Evolutionary conservation across 2,329 filamentous ascomycete genomes (phyloP), one percentile per base, ranked within the genome.

Genomic region (Aspergillus sp.): DNA sequence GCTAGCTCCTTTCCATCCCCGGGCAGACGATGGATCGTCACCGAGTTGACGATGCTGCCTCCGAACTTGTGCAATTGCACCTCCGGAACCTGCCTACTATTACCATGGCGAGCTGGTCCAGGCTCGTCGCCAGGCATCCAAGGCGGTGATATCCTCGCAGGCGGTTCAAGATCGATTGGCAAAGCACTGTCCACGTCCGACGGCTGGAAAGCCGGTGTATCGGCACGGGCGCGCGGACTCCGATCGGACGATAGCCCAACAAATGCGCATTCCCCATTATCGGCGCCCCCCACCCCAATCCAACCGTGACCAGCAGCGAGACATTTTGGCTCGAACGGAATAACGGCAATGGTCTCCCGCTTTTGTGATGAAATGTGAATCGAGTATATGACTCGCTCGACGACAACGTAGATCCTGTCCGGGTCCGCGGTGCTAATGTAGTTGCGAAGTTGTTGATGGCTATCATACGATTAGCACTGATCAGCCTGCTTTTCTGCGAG

Each of bases 301-400:
- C 91, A 98, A 55, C 92, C 92, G 69, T 90, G 86, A 56, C 88
- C 89, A 7, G 91, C 90, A n/a, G 91, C 90, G 6, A 97, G 85
- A 75, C 94, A 98, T 78, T 91, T 86, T n/a, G 93, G 84, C 60
- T 86, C 83, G 54, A 88, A 95, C 66, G 83, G 87, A 66, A 93
- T 81, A 30, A 87, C 81, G 55, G 86, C 91, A 74, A 91, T 86
- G 62, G 85, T 89, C 78, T 89, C 90, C 79, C 86, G 88, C 81
- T 88, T 90, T 74, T 82, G 86, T 66, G 85, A 88, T 61, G 78
- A 84, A 60, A 89, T 87, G 70, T 93, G 85, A 59, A 94, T 84
- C 38, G 85, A 84, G 69, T 89, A 89, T 54, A 92, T 89, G 86
- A 92, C 87, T 69, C 83, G 80, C 59, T 90, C 89, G 66, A 88